These are phyloP conservation scores for Simmondsia chinensis DNA, from an alignment of 148 eudicot genomes.

Conservation along the genomic window DNA sequence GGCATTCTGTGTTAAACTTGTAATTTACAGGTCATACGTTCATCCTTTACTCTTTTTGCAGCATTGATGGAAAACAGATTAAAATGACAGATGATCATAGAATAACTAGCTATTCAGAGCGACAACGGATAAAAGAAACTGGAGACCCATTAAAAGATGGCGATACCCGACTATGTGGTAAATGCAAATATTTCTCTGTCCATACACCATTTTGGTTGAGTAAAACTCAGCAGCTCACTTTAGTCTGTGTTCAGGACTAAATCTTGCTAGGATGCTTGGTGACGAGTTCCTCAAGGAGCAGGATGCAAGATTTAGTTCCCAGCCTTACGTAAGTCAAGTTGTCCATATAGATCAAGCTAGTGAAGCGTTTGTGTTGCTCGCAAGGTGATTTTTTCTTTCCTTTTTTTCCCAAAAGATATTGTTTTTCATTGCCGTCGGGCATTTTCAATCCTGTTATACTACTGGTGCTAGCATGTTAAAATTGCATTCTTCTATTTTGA, in stretches of 20 bases:
- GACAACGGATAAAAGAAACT: slow-evolving; percentile 65
- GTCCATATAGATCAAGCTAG: slow-evolving; percentile 48
- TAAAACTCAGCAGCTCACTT: no score
- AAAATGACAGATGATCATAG: slow-evolving; percentile 97
- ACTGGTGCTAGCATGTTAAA: no score
- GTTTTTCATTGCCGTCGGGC: no score
- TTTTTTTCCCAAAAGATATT: slow-evolving; percentile 5
- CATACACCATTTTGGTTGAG: no score
- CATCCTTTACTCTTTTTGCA: slow-evolving; percentile 20
- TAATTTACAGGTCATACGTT: no score
- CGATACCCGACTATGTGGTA: slow-evolving; percentile 93
- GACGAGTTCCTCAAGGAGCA: slow-evolving; percentile 94
- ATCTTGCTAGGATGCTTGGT: slow-evolving; percentile 91
- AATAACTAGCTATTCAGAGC: slow-evolving; percentile 68
- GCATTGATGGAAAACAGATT: slow-evolving; percentile 64
- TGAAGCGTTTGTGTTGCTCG: slow-evolving; percentile 62
- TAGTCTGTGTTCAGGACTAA: slow-evolving; percentile 58
- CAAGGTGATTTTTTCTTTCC: slow-evolving; percentile 85
- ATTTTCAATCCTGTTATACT: no score
- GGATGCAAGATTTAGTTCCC: slow-evolving; percentile 79
- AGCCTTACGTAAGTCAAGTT: slow-evolving; percentile 74
- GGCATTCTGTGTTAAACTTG: no score
- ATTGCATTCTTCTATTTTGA: no score
- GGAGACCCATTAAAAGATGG: slow-evolving; percentile 88
- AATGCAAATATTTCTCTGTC: no score